Base-by-base conservation (phyloP, 495 filamentous ascomycete species). In the Tuber indicum region DNA sequence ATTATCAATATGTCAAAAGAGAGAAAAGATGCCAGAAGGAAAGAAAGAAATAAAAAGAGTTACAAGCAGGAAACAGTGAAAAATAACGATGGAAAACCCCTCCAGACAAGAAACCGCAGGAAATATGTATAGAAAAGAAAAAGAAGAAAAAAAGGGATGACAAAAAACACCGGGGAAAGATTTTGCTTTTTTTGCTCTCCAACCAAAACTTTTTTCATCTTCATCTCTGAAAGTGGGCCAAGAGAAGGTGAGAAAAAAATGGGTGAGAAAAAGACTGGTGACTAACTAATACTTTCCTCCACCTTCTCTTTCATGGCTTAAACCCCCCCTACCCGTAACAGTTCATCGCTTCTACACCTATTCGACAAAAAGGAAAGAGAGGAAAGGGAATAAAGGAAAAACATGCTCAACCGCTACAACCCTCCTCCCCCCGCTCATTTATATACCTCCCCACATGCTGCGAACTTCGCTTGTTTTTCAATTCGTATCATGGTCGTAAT, bases 401-500 rank as follows among this genome's bases (percentile, higher is more conserved):
- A 79, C 76, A 72, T 73, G 74, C 72, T 75, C 75, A 71, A 70
- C 70, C 73, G 71, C 78, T 79, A 32, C 78, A 62, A 45, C 74
- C 42, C 71, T 70, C 76, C 66, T 72, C 42, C 74, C 74, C 69
- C 46, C 58, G 71, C 77, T 72, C 62, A n/a, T 41, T 74, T 74
- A 72, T 58, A 58, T 58, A 76, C 78, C 74, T 79, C 77, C 76
- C 77, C 78, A 80, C 77, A 80, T 79, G 74, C 78, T 80, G 78
- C 74, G 73, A 79, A 79, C 78, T 79, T 80, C 78, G 77, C 62
- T 74, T 80, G 74, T 81, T 82, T 74, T 74, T 58, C 46, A 74
- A 76, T 74, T 81, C 80, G 79, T 81, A 81, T 76, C 79, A 81
- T 81, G 75, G 80, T 81, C 71, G 80, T 77, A 81, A 72, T 78